Evolutionary conservation across 805 yeast genomes (phyloP), one percentile per base, ranked within the genome.

Genomic region (Saturnispora kantuleensis): DNA sequence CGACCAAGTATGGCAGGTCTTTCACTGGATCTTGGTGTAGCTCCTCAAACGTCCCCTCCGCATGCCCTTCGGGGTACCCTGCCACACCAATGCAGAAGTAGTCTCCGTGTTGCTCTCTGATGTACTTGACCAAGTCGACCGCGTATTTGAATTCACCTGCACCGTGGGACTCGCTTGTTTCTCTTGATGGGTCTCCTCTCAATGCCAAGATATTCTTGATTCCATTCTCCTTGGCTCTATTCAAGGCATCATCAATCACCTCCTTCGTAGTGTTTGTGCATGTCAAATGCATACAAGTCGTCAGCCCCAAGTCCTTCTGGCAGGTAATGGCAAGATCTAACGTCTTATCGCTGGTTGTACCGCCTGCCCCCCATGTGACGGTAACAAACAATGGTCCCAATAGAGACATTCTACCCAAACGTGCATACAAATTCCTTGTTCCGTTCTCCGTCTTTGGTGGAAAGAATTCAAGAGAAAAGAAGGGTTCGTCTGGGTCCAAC

Each of bases 341-440:
- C 0, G 96, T 85, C 66, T 87, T 88, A 40, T 77, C 82, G 39
- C 90, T 78, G 9, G 97, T 87, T 5, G 95, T 79, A 3, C 98
- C 98, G 35, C 97, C 97, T 5, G 98, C 97, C 31, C 97, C 98
- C 97, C 97, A 93, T 0, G 99, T 93, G 11, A 93, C 83, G 3
- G 96, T 86, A 44, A 90, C 81, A 60, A 93, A 94, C 12, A 82
- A 67, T 3, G 97, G 97, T 46, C 88, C 89, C 50, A 93, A 66
- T 3, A 83, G 82, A 50, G 85, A 78, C 89, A 93, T 82, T 56
- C 99, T 79, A 56, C 77, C 78, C 65, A 93, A 76, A 63, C 99
- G 82, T 28, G 89, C 87, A 41, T 84, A 69, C 50, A 93, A 67
- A 64, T 93, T 93, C 51, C 83, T 73, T 60, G 84, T 74, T 53